Conservation (phyloP, 1,139 yeast species). For the Blastobotrys persicus region DNA sequence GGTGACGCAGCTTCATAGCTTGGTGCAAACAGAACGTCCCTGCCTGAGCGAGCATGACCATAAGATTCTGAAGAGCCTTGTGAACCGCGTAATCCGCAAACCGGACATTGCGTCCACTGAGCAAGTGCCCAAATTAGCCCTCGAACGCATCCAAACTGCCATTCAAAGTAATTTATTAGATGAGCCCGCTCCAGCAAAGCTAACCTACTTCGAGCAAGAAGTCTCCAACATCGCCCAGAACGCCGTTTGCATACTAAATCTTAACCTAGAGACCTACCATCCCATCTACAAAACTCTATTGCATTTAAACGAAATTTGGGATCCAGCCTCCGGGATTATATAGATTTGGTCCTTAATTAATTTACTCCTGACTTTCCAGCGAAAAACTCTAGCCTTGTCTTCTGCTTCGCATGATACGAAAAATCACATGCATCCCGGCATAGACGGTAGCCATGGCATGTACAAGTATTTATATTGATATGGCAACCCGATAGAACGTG, state of each 20-base stretch:
- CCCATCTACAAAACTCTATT: conserved; percentile 26
- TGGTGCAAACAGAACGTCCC: conserved; percentile 25
- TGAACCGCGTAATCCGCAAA: conserved; percentile 17
- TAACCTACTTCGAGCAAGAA: conserved; percentile 23
- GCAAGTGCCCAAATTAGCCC: conserved; percentile 25
- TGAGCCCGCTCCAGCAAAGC: conserved; percentile 4
- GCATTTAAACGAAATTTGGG: conserved; percentile 21
- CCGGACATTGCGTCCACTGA: conserved; percentile 18
- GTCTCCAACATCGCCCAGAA: conserved; percentile 21
- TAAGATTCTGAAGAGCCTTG: conserved; percentile 22
- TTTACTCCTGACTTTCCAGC: not conserved
- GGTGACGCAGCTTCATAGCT: conserved; percentile 16
- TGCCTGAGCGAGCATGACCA: conserved; percentile 22
- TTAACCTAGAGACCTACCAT: conserved; percentile 23
- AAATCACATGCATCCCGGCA: no score
- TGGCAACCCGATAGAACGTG: no score
- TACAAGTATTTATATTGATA: no score
- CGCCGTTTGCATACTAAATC: conserved; percentile 25
- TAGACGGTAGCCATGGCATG: no score
- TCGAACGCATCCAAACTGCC: conserved; percentile 23
- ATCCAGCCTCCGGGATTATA: not conserved
- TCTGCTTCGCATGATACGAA: no score
- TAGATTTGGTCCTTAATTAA: not conserved
- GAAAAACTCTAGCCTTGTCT: no score
- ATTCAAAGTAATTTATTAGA: conserved; percentile 20